Conservation (phyloP, 495 filamentous ascomycete genomes). For the Cercophora sp. region DNA sequence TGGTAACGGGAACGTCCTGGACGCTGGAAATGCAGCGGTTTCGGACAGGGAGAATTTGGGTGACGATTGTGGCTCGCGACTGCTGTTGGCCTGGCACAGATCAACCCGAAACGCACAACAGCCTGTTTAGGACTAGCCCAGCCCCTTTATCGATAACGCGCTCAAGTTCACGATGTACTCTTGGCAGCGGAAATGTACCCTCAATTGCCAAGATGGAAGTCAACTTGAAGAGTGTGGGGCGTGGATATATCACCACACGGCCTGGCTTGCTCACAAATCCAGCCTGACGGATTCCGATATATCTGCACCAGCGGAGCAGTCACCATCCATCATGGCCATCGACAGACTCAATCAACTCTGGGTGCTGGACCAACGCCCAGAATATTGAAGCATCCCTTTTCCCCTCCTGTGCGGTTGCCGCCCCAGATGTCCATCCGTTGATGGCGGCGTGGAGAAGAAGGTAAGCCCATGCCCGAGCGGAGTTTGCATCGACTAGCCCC, state of each 20-base stretch:
- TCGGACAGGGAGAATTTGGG: neutral
- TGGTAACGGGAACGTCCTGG: neutral
- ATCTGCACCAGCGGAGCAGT: conserved; percentile 7
- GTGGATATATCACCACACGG: neutral
- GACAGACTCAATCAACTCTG: conserved; percentile 4
- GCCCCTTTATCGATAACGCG: conserved; percentile 17
- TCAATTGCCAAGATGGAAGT: neutral
- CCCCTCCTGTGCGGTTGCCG: no score
- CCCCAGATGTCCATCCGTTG: no score
- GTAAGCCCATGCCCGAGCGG: no score
- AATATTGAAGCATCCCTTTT: no score
- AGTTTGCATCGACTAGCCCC: conserved; percentile 1
- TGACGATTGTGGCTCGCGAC: neutral
- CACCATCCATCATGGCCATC: conserved; percentile 4
- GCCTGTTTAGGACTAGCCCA: conserved; percentile 12
- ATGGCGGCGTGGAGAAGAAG: no score
- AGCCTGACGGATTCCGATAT: conserved; percentile 18
- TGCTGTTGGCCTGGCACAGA: conserved; percentile 1
- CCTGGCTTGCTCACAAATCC: conserved; percentile 17
- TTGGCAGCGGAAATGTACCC: conserved; percentile 16
- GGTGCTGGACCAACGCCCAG: neutral
- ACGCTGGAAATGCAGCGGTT: no score
- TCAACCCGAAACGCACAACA: conserved; percentile 15
- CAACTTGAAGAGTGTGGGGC: neutral
- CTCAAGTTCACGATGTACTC: conserved; percentile 15